Evolutionary conservation across 2,329 filamentous ascomycete species (phyloP), one percentile per base, ranked within the genome.

Genomic region (Lasiodiplodia hormozganensis): DNA sequence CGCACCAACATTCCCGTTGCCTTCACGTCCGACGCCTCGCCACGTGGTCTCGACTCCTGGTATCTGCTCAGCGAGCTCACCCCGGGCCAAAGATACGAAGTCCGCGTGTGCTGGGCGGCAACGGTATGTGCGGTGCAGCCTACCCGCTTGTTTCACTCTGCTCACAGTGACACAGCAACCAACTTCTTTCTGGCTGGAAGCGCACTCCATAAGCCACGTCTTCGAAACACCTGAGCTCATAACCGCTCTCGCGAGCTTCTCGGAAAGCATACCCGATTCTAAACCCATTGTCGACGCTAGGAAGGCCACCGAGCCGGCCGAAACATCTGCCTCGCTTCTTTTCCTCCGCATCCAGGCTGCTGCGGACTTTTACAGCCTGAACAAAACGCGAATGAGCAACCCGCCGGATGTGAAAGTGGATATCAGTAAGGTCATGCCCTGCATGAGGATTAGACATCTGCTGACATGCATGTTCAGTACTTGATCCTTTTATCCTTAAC

Each of bases 51-150:
- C 12, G 84, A 89, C 64, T 90, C 91, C 34, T 98, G 96, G 96
- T 87, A 94, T 72, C 82, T 95, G 8, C 86, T 99, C 6, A 87
- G 91, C 68, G 82, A 85, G 40, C 84, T 99, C 67, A 84, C 81
- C n/a, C 86, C 88, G 43, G 88, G 88, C 12, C 90, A 91, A 75
- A 87, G 94, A 72, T 97, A 98, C 84, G 96, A 99, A 83, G 87
- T 97, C 60, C 89, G 96, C 67, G 85, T 97, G 69, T 98, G 95
- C 82, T 99, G 95, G 94, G 86, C 93, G 70, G 96, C 96, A 51
- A 96, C 91, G 70, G 95, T 97, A 86, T 81, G 92, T 85, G 38
- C 3, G 31, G 23, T 10, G 28, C 16, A 16, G 23, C 14, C 11
- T 23, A n/a, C 56, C 6, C 62, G 54, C 16, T 12, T 53, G 40